Evolutionary conservation across 179 eudicot species (phyloP).

Genomic region (Dionaea muscipula): DNA sequence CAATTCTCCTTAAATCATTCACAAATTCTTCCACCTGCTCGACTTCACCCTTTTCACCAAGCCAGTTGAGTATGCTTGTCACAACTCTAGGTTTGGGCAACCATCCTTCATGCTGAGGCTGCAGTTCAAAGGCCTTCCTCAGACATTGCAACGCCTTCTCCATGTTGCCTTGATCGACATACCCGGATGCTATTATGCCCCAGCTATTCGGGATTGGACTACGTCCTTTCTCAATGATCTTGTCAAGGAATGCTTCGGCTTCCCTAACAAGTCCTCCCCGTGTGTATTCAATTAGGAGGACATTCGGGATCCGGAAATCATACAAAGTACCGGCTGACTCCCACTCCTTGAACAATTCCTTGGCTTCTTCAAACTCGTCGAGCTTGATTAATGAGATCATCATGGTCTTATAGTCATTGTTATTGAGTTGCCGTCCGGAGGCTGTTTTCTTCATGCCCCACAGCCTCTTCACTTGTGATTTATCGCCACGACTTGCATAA

Average conservation of each 20-base stretch:
- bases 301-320: conserved; percentile 50
- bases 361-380: conserved; percentile 32
- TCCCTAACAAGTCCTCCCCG: conserved; percentile 28
- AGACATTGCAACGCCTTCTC: conserved; percentile 31
- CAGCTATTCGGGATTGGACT: conserved; percentile 39
- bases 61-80: conserved; percentile 31
- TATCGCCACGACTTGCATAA: conserved; percentile 33
- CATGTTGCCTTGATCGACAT: conserved; percentile 23
- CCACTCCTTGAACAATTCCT: conserved; percentile 39
- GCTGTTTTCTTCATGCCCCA: conserved; percentile 29
- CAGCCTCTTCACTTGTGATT: conserved; percentile 30
- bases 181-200: conserved; percentile 37
- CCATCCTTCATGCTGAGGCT: conserved; percentile 31
- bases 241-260: conserved; percentile 33
- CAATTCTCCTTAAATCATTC: conserved; percentile 16
- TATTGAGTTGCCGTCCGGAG: conserved; percentile 26
- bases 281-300: conserved; percentile 35
- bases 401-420: conserved; percentile 38
- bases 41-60: conserved; percentile 28
- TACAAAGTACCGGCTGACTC: conserved; percentile 26
- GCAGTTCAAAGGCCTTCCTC: conserved; percentile 34
- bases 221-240: conserved; percentile 22
- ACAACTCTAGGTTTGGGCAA: conserved; percentile 23
- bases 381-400: conserved; percentile 38
- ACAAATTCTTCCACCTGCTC: conserved; percentile 34